Conservation (phyloP, 805 yeast species). For the Debaryomyces maramus region DNA sequence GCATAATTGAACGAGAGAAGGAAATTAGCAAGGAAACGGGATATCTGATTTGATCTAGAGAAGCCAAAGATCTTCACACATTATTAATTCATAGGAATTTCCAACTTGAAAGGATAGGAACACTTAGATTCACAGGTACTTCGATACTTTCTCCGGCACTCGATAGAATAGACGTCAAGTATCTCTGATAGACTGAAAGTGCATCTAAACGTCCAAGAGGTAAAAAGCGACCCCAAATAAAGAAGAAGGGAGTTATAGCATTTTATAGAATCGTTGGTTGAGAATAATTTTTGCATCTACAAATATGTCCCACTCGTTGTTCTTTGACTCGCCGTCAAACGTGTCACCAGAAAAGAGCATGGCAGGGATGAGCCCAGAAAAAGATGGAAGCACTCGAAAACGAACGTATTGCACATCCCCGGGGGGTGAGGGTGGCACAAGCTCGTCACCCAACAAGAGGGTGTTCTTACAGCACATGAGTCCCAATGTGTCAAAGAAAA, state of each 20-base stretch:
- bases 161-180: too few species aligned
- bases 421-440: neutral
- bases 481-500: constrained; percentile 33
- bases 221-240: neutral
- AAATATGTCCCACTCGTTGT: constrained; percentile 10
- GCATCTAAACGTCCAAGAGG: too few species aligned
- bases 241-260: neutral
- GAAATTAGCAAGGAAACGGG: constrained; percentile 2
- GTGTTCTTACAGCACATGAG: constrained; percentile 34
- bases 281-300: constrained; percentile 2
- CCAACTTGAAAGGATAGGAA: too few species aligned
- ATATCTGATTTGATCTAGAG: neutral
- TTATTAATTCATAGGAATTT: too few species aligned
- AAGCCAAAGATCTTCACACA: too few species aligned
- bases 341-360: constrained; percentile 4
- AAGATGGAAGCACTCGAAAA: neutral
- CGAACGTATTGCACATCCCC: constrained; percentile 1
- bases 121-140: too few species aligned
- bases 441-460: constrained; percentile 25
- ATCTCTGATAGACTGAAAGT: too few species aligned
- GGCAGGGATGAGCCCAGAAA: neutral
- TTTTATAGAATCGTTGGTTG: neutral
- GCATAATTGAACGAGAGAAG: neutral
- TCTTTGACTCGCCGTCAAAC: constrained; percentile 10
- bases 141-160: too few species aligned